Evolutionary conservation across 2,329 filamentous ascomycete genomes (phyloP).

Genomic region (Alternaria arbusti): DNA sequence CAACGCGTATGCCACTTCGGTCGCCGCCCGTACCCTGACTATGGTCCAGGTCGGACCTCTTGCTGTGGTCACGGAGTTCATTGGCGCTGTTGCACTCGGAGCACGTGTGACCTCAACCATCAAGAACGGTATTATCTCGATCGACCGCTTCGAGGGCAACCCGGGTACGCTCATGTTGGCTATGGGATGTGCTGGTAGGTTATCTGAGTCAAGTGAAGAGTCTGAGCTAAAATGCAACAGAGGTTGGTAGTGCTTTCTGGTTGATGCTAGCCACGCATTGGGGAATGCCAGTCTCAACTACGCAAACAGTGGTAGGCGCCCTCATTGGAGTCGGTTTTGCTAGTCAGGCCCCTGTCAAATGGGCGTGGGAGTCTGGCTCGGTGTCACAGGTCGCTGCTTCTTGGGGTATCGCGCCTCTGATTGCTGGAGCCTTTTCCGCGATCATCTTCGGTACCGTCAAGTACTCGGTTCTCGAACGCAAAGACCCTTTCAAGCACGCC

Average conservation of each 20-base stretch:
- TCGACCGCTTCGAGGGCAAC: constrained; percentile 53
- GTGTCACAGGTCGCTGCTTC: constrained; percentile 50
- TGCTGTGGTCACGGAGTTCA: constrained; percentile 58
- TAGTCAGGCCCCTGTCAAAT: constrained; percentile 26
- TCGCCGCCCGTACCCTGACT: constrained; percentile 59
- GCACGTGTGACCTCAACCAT: constrained; percentile 66
- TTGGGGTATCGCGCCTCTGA: constrained; percentile 58
- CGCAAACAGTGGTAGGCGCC: constrained; percentile 66
- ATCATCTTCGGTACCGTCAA: constrained; percentile 59
- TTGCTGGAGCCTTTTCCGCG: constrained; percentile 57
- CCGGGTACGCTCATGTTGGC: constrained; percentile 64
- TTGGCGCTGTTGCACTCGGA: constrained; percentile 61
- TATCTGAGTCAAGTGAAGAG: constrained; percentile 51
- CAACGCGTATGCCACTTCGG: constrained; percentile 59
- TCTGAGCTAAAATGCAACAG: not conserved
- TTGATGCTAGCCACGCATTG: constrained; percentile 6
- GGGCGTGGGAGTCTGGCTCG: constrained; percentile 33
- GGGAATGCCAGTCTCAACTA: constrained; percentile 67
- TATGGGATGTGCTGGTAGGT: constrained; percentile 66
- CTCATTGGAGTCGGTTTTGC: constrained; percentile 67
- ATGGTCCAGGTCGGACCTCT: constrained; percentile 61
- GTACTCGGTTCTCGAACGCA: constrained; percentile 57
- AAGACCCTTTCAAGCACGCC: constrained; percentile 57
- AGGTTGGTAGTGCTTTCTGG: constrained; percentile 31
- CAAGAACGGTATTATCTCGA: constrained; percentile 64